phyloP scores from a whole-genome alignment of 2,329 filamentous ascomycete genomes.

The Fusarium nisikadoi region DNA sequence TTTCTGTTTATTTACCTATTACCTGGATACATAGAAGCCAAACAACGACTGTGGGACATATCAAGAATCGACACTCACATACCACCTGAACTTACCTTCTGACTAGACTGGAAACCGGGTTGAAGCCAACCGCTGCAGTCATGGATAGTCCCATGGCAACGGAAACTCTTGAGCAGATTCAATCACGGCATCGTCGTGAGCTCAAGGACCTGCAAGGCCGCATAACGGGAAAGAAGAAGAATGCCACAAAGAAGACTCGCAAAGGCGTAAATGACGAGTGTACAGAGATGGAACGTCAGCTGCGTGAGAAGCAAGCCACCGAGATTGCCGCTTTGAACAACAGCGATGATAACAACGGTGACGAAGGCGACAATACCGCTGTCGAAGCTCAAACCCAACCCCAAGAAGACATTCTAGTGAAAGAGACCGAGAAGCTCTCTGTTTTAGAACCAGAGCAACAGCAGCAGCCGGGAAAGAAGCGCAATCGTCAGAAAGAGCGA shows the following conservation, averaged over 20 bases:
- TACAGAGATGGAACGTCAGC: conserved; percentile 72
- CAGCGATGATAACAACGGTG: conserved; percentile 30
- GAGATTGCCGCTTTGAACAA: conserved; percentile 62
- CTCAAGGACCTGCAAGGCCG: conserved; percentile 85
- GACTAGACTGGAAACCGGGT: background rate
- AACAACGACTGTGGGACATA: background rate
- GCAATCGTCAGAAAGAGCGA: conserved; percentile 90
- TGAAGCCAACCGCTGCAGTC: background rate
- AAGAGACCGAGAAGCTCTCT: conserved; percentile 39
- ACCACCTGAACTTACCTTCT: background rate
- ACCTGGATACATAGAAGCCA: background rate
- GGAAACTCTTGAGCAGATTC: conserved; percentile 78
- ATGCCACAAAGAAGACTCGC: conserved; percentile 86
- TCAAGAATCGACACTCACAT: background rate
- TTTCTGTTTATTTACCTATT: background rate
- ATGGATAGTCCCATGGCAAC: conserved; percentile 43
- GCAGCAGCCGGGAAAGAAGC: conserved; percentile 68
- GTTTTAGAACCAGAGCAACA: conserved; percentile 24
- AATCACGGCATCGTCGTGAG: conserved; percentile 86
- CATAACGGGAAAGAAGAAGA: conserved; percentile 96
- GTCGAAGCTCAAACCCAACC: background rate
- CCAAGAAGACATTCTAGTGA: conserved; percentile 26
- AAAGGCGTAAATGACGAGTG: conserved; percentile 83
- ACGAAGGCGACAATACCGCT: conserved; percentile 22
- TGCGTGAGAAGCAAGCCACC: conserved; percentile 73